Evolutionary conservation across 306 rosid genomes (phyloP), one percentile per base, ranked within the genome.

Genomic region (Castanospermum australe): DNA sequence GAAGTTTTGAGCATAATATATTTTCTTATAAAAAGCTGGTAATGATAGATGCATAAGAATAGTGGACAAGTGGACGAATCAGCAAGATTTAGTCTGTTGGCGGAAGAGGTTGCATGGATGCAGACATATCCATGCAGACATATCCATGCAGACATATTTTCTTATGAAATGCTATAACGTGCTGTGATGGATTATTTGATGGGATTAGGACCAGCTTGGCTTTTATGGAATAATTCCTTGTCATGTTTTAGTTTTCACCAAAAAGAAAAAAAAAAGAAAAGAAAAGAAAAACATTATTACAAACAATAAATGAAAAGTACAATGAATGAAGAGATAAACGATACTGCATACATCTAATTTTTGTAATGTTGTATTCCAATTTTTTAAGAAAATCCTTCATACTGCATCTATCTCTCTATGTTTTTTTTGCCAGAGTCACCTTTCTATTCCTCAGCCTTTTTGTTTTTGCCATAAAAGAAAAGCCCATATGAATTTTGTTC

Each of bases 161-260:
- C n/a, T n/a, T n/a, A n/a, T n/a, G n/a, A n/a, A n/a, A n/a, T n/a
- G n/a, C n/a, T n/a, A n/a, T n/a, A n/a, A n/a, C n/a, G n/a, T n/a
- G n/a, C n/a, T n/a, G n/a, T n/a, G n/a, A n/a, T n/a, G n/a, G n/a
- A n/a, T n/a, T n/a, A n/a, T n/a, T n/a, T n/a, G n/a, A n/a, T n/a
- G n/a, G n/a, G n/a, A n/a, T 81, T 77, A 62, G 86, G 79, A 32
- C 70, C 69, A 6, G 28, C 45, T 73, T 82, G 62, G 30, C 73
- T 69, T 75, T 82, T 82, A 22, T 62, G 79, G 62, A 82, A 51
- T 39, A 10, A 39, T 61, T 59, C 66, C 67, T 76, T 68, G 67
- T 51, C 21, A 39, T 50, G 67, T 41, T 50, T 71, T 45, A 5
- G 9, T 56, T 45, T 59, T 42, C 22, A 47, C 62, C 63, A 77